Evolutionary conservation across 2,329 filamentous ascomycete species (phyloP), one percentile per base, ranked within the genome.

Genomic region (Diaporthe australafricana): DNA sequence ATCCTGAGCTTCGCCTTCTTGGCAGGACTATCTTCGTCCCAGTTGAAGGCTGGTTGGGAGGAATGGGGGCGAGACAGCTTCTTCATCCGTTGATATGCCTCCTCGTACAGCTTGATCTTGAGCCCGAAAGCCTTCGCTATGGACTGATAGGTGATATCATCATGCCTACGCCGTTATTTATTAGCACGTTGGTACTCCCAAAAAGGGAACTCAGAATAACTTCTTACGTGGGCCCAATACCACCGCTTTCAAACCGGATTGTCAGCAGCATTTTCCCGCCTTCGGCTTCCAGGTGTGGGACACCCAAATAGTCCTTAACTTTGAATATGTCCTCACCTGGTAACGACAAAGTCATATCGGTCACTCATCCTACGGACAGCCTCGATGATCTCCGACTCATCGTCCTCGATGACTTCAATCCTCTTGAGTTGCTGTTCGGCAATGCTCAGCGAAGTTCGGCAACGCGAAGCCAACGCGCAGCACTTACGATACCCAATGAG

Each of bases 61-160:
- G 91, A 91, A 77, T 93, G 91, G 16, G 91, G 91, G 79, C 91
- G 93, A 38, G 92, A 94, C 11, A 98, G 87, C 73, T 84, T 87
- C 83, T 93, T 95, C 96, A 98, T 98, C 79, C 92, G 91, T 75
- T 90, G 88, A 77, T 92, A 93, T 0, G 95, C 92, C 71, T 90
- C 89, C 53, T 94, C 84, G 84, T 98, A 94, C 35, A 97, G 87
- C 76, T 91, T 88, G 22, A 98, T 85, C 17, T 91, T 89, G 9
- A 98, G 86, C 53, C 86, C 84, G 81, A 98, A 98, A 9, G 95
- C 96, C 80, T 94, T 95, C 75, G 94, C 95, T 80, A 99, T 97
- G 48, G 94, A 96, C 79, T 93, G 88, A 84, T 99, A 99, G 32
- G 96, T 98, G 77, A 98, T 98, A 80, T 99, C 96, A 82, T 99